Evolutionary conservation across 768 basidiomycete genomes (phyloP), one percentile per base, ranked within the genome.

Genomic region (Termitomyces sp.): DNA sequence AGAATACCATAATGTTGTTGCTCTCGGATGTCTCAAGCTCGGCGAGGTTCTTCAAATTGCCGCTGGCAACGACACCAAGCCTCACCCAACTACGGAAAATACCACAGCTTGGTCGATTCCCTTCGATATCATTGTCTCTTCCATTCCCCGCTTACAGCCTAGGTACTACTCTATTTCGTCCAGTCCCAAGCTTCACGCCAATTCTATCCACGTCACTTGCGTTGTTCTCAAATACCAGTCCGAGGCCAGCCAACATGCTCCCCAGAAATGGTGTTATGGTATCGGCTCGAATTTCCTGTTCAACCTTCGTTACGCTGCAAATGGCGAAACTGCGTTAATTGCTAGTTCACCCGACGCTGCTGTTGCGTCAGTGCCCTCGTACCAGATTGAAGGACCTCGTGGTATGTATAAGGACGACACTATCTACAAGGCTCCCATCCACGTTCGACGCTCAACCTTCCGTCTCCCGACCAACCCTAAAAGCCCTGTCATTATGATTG

Each of bases 131-230:
- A 87, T 99, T 63, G 87, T 99, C 54, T 98, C 95, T 7, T 87
- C 90, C 51, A 87, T 96, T 58, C 85, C 93, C 39, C 93, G 97
- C 62, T 83, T 99, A 20, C 96, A 98, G 70, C 94, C 97, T 34
- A 89, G 97, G 56, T 99, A 91, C 77, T 99, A 96, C 73, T 99
- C 97, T 34, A 98, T 99, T 71, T 98, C 97, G 9, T 98, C 95
- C 20, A 94, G 92, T 61, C 94, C 97, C 44, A 98, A 98, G 71
- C 76, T 98, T 10, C 70, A 93, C 71, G 84, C 95, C n/a, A 85
- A 82, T 59, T 77, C 88, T 8, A 93, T 99, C 64, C 97, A 99
- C 72, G 87, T 94, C 65, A 99, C 97, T 16, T 90, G 84, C 54
- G 97, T 99, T 53, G 93, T 98, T 10, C 86, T 98, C 69, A 93